A percentile compares a stretch with the other conserved stretches of the same genome.
Evolutionary conservation across 345 rosid species (phyloP).

Genomic region (Orychophragmus violaceus): DNA sequence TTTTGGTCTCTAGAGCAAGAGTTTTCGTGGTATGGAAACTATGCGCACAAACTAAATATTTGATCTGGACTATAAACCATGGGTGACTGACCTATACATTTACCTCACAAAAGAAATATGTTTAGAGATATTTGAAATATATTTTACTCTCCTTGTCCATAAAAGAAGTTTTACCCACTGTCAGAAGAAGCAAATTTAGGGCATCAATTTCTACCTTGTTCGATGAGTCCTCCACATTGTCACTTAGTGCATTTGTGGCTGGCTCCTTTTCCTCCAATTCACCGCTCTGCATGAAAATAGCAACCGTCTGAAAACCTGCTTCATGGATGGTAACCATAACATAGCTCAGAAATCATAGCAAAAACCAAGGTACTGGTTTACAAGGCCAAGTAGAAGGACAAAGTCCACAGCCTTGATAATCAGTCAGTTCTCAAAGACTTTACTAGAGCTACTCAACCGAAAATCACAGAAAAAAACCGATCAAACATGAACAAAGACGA

Average conservation of each 20-base stretch:
- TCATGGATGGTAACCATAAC: conserved; percentile 75
- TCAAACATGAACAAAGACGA: neutral
- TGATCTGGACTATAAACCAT: neutral
- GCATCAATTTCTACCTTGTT: conserved; percentile 49
- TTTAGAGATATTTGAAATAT: neutral
- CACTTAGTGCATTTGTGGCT: conserved; percentile 35
- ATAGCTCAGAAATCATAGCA: conserved; percentile 65
- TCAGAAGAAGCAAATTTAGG: neutral
- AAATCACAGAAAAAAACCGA: conserved; percentile 1
- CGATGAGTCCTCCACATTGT: conserved; percentile 62
- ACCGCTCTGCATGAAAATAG: conserved; percentile 99
- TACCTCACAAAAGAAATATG: neutral
- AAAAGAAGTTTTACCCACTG: neutral
- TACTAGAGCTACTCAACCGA: neutral
- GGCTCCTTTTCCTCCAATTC: conserved; percentile 49
- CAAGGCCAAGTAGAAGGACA: conserved; percentile 23
- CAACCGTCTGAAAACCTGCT: conserved; percentile 99
- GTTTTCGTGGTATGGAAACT: neutral
- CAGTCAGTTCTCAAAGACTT: conserved; percentile 10
- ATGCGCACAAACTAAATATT: neutral
- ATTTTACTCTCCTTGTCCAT: neutral
- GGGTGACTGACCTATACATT: neutral
- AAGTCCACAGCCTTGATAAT: conserved; percentile 15
- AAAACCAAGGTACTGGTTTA: conserved; percentile 20
- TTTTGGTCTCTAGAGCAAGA: neutral